Conservation (phyloP, 768 basidiomycete species). For the Polyporus arcularius region DNA sequence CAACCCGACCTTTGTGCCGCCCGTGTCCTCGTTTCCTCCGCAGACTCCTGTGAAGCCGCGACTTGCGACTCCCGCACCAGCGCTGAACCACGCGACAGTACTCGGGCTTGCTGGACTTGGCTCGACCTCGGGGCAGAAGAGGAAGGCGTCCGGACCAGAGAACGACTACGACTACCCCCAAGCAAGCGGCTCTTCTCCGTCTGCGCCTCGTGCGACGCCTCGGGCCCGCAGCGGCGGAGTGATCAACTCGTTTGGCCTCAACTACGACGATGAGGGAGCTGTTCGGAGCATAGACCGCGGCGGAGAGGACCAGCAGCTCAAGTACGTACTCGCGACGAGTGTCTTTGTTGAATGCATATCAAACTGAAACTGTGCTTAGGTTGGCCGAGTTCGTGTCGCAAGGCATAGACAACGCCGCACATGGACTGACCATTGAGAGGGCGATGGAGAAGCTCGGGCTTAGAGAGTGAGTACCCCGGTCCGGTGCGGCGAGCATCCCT, state of each 20-base stretch:
- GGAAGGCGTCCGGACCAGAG: slow-evolving; percentile 5
- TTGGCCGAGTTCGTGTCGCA: slow-evolving; percentile 64
- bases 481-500: background rate
- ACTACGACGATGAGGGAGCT: slow-evolving; percentile 52
- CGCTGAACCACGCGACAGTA: background rate
- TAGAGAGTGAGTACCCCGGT: slow-evolving; percentile 39
- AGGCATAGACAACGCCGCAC: slow-evolving; percentile 57
- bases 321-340: slow-evolving; percentile 31
- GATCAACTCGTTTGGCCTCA: slow-evolving; percentile 39
- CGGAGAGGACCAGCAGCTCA: slow-evolving; percentile 56
- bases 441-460: slow-evolving; percentile 57
- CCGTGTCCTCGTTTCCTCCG: slow-evolving; percentile 8
- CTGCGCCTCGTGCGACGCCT: background rate
- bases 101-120: background rate
- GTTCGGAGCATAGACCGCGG: slow-evolving; percentile 55
- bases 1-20: background rate
- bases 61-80: background rate
- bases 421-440: slow-evolving; percentile 51
- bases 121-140: background rate
- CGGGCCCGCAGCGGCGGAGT: background rate
- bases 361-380: slow-evolving; percentile 31
- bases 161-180: background rate
- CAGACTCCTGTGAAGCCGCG: slow-evolving; percentile 4
- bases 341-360: background rate
- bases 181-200: slow-evolving; percentile 1